phyloP scores from a whole-genome alignment of 331 rosid genomes.

The Malus hybrid region DNA sequence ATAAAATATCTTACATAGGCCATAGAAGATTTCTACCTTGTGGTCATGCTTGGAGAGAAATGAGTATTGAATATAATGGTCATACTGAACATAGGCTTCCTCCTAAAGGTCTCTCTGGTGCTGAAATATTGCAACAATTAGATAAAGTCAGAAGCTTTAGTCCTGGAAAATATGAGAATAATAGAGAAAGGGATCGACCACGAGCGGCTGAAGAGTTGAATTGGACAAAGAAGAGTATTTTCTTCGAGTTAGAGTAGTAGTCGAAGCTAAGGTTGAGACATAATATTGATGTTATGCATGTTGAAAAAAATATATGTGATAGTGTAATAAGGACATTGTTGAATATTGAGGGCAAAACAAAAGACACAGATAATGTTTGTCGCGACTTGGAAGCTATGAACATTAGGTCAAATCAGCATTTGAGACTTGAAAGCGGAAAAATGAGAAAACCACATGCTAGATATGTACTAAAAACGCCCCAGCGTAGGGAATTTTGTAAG shows the following conservation, averaged over 20 bases:
- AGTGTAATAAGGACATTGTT: background rate
- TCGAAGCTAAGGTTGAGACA: background rate
- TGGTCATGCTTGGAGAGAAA: background rate
- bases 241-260: background rate
- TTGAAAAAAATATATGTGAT: slow-evolving; percentile 1
- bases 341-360: background rate
- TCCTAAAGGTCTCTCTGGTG: background rate
- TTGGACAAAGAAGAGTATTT: background rate
- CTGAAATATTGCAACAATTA: background rate
- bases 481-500: background rate
- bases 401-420: background rate
- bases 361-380: background rate
- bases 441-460: background rate
- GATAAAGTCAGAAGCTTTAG: background rate
- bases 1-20: background rate
- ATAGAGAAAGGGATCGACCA: background rate
- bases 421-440: background rate
- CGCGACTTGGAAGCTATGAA: background rate
- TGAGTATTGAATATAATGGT: background rate
- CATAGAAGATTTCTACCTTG: background rate
- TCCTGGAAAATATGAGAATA: background rate
- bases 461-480: background rate
- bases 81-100: background rate
- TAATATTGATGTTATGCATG: background rate
- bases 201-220: background rate